Conservation (phyloP, 2,329 filamentous ascomycete species). For the Diaporthe citriasiana region DNA sequence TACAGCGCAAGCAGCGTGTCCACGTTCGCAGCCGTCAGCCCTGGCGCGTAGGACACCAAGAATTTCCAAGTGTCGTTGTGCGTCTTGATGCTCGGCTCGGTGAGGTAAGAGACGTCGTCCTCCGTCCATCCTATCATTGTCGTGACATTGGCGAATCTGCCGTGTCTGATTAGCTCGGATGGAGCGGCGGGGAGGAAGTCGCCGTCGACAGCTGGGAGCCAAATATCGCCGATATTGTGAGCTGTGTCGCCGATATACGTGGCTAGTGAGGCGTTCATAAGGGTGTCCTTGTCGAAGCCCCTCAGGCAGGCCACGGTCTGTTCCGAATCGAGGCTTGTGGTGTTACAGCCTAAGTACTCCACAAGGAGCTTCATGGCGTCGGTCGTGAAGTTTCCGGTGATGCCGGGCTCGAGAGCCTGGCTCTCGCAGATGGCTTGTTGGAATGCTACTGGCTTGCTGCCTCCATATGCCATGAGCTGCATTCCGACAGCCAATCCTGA, state of each 20-base stretch:
- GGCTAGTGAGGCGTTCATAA: conserved; percentile 59
- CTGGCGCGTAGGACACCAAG: conserved; percentile 56
- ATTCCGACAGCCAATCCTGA: conserved; percentile 58
- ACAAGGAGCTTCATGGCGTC: conserved; percentile 61
- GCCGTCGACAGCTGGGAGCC: conserved; percentile 63
- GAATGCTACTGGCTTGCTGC: conserved; percentile 58
- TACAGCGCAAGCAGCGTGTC: conserved; percentile 63
- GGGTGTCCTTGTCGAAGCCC: conserved; percentile 55
- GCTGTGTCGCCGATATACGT: conserved; percentile 57
- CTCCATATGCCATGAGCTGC: conserved; percentile 65
- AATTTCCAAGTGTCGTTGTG: conserved; percentile 56
- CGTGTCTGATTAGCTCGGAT: conserved; percentile 56
- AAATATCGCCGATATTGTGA: conserved; percentile 66
- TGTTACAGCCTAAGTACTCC: conserved; percentile 59
- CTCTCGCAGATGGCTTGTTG: conserved; percentile 61
- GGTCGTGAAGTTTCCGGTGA: conserved; percentile 62
- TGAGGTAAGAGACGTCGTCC: conserved; percentile 60
- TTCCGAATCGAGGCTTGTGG: conserved; percentile 55
- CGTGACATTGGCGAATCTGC: conserved; percentile 58
- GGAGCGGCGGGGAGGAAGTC: conserved; percentile 63
- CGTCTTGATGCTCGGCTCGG: conserved; percentile 55
- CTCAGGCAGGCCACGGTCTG: conserved; percentile 64
- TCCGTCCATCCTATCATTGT: conserved; percentile 61
- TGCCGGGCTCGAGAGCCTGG: conserved; percentile 65
- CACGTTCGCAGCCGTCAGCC: conserved; percentile 52